phyloP scores from a whole-genome alignment of 129 eudicot species.

The Calendula officinalis region DNA sequence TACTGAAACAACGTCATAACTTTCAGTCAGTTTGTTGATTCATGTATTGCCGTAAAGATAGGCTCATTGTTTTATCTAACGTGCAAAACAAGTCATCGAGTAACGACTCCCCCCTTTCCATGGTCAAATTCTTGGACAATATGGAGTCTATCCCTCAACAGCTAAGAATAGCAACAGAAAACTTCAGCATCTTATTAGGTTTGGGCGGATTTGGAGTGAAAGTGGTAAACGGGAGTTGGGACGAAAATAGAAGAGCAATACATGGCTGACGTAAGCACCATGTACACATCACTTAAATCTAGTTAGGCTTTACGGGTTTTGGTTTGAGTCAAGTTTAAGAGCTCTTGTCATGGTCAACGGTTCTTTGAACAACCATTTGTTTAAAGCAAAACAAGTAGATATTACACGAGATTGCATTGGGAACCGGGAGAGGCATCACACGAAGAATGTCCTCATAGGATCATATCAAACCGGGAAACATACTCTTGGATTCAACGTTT shows the following conservation, averaged over 20 bases:
- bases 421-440: too few species aligned
- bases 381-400: too few species aligned
- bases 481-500: too few species aligned
- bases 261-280: slow-evolving; percentile 12
- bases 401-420: too few species aligned
- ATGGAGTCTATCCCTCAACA: slow-evolving; percentile 17
- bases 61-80: too few species aligned
- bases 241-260: slow-evolving; percentile 13
- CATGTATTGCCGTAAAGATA: too few species aligned
- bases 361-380: not conserved
- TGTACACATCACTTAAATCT: slow-evolving; percentile 11
- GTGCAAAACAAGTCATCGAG: too few species aligned
- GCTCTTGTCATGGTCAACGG: slow-evolving; percentile 20
- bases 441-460: not conserved
- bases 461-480: too few species aligned
- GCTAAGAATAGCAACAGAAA: not conserved
- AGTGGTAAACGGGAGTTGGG: not conserved
- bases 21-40: too few species aligned
- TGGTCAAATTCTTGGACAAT: not conserved
- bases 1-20: too few species aligned
- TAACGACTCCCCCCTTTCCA: not conserved
- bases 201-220: slow-evolving; percentile 13
- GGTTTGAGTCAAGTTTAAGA: not conserved
- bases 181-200: not conserved
- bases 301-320: not conserved